These are phyloP conservation scores for Ailanthus altissimus DNA, from an alignment of 345 rosid species.

Conservation along the genomic window DNA sequence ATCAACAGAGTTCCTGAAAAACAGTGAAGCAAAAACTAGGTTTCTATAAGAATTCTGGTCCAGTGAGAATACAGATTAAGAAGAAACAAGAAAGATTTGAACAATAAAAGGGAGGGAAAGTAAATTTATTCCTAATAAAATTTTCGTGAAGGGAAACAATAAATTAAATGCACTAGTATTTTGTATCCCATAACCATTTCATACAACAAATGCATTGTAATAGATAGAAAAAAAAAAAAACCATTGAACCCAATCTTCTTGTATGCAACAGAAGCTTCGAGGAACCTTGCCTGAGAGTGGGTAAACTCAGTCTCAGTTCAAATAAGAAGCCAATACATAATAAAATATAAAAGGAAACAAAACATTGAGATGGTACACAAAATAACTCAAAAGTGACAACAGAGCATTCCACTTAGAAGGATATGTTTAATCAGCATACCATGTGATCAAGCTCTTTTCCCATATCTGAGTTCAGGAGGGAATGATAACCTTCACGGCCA, in stretches of 20 bases:
- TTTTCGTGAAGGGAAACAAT: background rate
- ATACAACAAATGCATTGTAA: background rate
- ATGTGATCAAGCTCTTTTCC: slow-evolving; percentile 88
- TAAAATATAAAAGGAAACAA: background rate
- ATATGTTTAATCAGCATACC: slow-evolving; percentile 35
- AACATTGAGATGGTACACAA: background rate
- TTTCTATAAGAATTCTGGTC: slow-evolving; percentile 1
- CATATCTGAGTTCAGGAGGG: slow-evolving; percentile 95
- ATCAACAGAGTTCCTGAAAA: slow-evolving; percentile 73
- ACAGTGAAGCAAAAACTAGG: background rate
- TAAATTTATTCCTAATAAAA: background rate
- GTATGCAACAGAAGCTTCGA: slow-evolving; percentile 83
- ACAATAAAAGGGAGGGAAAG: background rate
- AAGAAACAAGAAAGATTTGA: slow-evolving; percentile 12
- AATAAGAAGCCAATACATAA: background rate
- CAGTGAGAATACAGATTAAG: background rate
- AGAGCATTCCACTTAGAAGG: background rate
- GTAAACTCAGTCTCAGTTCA: background rate
- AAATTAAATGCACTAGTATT: background rate
- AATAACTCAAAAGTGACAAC: background rate
- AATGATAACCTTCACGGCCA: slow-evolving; percentile 97
- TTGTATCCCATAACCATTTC: background rate
- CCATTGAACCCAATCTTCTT: slow-evolving; percentile 97
- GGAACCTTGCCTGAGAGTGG: slow-evolving; percentile 63
- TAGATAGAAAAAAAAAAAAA: slow-evolving; percentile 19